Evolutionary conservation across 1,139 yeast species (phyloP).

Genomic region (Debaryomyces sp.): DNA sequence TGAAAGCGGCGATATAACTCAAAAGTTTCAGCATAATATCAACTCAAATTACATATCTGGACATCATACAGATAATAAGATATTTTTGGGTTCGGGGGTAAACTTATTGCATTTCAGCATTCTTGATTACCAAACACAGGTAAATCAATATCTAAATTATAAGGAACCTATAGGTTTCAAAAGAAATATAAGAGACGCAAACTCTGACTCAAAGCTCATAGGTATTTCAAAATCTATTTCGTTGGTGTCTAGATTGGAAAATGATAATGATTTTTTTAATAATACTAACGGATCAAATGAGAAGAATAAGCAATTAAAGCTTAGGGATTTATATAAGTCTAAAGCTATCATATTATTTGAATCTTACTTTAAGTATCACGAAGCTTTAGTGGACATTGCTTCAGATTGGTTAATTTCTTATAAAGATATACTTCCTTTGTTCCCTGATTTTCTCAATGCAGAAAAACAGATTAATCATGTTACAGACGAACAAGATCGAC

Average conservation of each 20-base stretch:
- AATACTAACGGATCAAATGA: slow-evolving; percentile 17
- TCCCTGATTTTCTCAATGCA: slow-evolving; percentile 45
- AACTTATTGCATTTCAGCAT: slow-evolving; percentile 36
- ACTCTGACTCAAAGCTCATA: slow-evolving; percentile 31
- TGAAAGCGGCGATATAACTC: slow-evolving; percentile 46
- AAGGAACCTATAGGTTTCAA: slow-evolving; percentile 20
- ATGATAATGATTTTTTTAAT: slow-evolving; percentile 27
- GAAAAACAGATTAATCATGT: slow-evolving; percentile 13
- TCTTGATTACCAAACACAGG: slow-evolving; percentile 39
- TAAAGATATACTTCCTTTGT: slow-evolving; percentile 36
- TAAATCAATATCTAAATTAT: slow-evolving; percentile 39
- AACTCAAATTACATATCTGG: slow-evolving; percentile 26
- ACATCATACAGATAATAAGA: slow-evolving; percentile 16
- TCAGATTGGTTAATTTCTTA: slow-evolving; percentile 47
- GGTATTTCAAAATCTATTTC: slow-evolving; percentile 43
- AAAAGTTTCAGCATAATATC: slow-evolving; percentile 38
- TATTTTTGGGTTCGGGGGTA: slow-evolving; percentile 30
- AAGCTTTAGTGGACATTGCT: slow-evolving; percentile 43
- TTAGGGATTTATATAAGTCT: slow-evolving; percentile 36
- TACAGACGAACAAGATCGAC: slow-evolving; percentile 12
- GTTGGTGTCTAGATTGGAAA: slow-evolving; percentile 29
- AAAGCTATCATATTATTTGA: slow-evolving; percentile 40
- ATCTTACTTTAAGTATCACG: slow-evolving; percentile 39
- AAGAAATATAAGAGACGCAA: slow-evolving; percentile 27
- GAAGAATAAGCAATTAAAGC: slow-evolving; percentile 33